These are phyloP conservation scores for Phaeosphaeria sp. DNA, from an alignment of 2,329 filamentous ascomycete genomes.

Conservation along the genomic window DNA sequence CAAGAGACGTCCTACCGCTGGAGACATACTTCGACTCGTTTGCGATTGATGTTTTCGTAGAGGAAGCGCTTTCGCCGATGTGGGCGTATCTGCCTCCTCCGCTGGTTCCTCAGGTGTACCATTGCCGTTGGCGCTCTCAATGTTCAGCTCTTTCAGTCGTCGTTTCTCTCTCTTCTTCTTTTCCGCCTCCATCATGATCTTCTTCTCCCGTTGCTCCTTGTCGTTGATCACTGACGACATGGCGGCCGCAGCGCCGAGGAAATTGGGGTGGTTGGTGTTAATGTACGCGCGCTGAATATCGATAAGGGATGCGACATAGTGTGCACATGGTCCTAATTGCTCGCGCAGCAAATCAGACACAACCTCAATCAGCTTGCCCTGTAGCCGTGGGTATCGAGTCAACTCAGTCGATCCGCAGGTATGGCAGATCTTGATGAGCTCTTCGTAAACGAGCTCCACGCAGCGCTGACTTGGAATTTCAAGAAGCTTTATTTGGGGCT, in stretches of 20 bases:
- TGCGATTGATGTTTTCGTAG: conserved; percentile 68
- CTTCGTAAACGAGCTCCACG: conserved; percentile 97
- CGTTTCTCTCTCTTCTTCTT: conserved; percentile 83
- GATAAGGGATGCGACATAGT: conserved; percentile 94
- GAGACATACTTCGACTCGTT: conserved; percentile 79
- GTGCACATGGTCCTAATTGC: conserved; percentile 84
- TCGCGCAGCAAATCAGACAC: conserved; percentile 95
- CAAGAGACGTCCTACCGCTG: conserved; percentile 70
- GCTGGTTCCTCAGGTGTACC: conserved; percentile 70
- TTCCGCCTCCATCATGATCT: conserved; percentile 80
- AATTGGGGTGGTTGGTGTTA: conserved; percentile 99
- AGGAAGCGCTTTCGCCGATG: conserved; percentile 61
- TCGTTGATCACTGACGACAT: conserved; percentile 97
- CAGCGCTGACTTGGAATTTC: conserved; percentile 95
- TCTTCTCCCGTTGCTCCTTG: conserved; percentile 93
- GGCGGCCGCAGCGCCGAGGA: conserved; percentile 92
- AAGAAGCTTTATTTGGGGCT: conserved; percentile 96
- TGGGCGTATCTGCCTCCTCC: conserved; percentile 61
- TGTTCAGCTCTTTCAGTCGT: conserved; percentile 80
- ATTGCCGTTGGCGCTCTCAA: conserved; percentile 48
- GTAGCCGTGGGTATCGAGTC: conserved; percentile 86
- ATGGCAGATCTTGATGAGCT: conserved; percentile 99
- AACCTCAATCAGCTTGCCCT: conserved; percentile 97
- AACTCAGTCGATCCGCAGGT: conserved; percentile 96
- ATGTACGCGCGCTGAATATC: conserved; percentile 98